Percentiles rank a stretch among this genome's conserved stretches.
Evolutionary conservation across 2,329 filamentous ascomycete species (phyloP).

Genomic region (Zymoseptoria ardabiliae): DNA sequence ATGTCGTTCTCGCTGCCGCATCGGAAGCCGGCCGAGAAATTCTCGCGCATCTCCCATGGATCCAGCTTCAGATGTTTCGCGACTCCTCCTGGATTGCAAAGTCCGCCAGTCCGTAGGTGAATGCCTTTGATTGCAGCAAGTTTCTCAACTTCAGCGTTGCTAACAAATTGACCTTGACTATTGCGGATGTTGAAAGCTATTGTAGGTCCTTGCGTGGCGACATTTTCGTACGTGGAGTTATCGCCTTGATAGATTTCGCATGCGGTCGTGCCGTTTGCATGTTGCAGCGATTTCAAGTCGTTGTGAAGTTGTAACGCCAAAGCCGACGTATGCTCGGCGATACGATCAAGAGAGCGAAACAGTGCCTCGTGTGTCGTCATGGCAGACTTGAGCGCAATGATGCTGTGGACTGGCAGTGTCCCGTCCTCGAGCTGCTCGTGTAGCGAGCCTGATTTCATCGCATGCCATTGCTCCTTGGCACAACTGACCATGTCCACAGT

Average conservation of each 20-base stretch:
- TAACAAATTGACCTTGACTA: constrained; percentile 63
- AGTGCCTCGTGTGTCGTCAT: constrained; percentile 61
- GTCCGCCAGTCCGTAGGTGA: constrained; percentile 76
- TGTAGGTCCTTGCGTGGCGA: constrained; percentile 58
- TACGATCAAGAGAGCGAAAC: constrained; percentile 58
- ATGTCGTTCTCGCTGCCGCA: constrained; percentile 81
- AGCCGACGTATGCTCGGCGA: constrained; percentile 64
- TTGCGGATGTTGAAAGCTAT: constrained; percentile 77
- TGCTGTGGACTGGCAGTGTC: constrained; percentile 82
- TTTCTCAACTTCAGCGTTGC: constrained; percentile 80
- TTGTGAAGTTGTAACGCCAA: constrained; percentile 54
- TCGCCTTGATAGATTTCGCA: constrained; percentile 55
- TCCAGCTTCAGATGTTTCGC: constrained; percentile 64
- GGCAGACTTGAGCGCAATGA: constrained; percentile 72
- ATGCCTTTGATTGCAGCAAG: constrained; percentile 70
- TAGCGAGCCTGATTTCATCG: constrained; percentile 58
- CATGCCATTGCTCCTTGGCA: constrained; percentile 75
- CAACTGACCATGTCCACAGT: constrained; percentile 81
- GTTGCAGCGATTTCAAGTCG: constrained; percentile 53
- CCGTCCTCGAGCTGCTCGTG: constrained; percentile 87
- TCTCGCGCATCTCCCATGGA: constrained; percentile 73
- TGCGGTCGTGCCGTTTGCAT: constrained; percentile 60
- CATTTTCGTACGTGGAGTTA: constrained; percentile 10
- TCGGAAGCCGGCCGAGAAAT: constrained; percentile 76
- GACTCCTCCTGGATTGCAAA: constrained; percentile 88